These are phyloP conservation scores for Aspergillus sp. DNA, from an alignment of 2,329 filamentous ascomycete species.

Conservation along the genomic window DNA sequence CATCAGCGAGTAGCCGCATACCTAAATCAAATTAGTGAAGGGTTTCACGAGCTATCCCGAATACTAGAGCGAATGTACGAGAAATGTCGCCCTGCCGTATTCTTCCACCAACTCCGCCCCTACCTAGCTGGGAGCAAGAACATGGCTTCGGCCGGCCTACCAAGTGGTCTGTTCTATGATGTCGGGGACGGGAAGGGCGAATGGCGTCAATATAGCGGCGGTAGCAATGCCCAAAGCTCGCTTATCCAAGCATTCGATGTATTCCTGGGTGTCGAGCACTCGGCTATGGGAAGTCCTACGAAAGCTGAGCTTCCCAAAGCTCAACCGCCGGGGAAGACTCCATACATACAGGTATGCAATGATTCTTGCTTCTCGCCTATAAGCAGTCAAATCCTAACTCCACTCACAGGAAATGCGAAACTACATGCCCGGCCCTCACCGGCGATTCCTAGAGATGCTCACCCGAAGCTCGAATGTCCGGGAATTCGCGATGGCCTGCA, in stretches of 20 bases:
- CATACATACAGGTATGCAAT: conserved; percentile 10
- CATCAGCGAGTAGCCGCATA: conserved; percentile 36
- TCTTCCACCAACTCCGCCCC: conserved; percentile 54
- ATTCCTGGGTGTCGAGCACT: conserved; percentile 51
- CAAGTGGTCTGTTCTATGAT: conserved; percentile 54
- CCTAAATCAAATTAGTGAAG: conserved; percentile 41
- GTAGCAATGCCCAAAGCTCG: conserved; percentile 57
- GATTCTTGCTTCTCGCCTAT: no score
- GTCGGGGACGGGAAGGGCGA: conserved; percentile 48
- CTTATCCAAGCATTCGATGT: conserved; percentile 56
- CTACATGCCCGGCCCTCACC: conserved; percentile 56
- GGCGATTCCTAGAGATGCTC: conserved; percentile 51
- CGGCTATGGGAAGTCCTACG: conserved; percentile 33
- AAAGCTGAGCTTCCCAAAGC: conserved; percentile 4
- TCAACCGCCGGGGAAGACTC: not conserved
- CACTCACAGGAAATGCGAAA: conserved; percentile 49
- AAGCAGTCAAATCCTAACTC: not conserved
- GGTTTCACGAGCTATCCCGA: conserved; percentile 42
- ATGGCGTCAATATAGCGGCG: conserved; percentile 54
- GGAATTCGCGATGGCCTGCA: conserved; percentile 39
- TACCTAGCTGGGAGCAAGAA: conserved; percentile 55
- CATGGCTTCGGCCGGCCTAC: conserved; percentile 52
- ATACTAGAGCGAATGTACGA: conserved; percentile 54
- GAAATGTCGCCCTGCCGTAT: conserved; percentile 47
- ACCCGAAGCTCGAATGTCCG: conserved; percentile 47